Evolutionary conservation across 2,329 filamentous ascomycete species (phyloP).

Genomic region (Pseudopithomyces chartarum): DNA sequence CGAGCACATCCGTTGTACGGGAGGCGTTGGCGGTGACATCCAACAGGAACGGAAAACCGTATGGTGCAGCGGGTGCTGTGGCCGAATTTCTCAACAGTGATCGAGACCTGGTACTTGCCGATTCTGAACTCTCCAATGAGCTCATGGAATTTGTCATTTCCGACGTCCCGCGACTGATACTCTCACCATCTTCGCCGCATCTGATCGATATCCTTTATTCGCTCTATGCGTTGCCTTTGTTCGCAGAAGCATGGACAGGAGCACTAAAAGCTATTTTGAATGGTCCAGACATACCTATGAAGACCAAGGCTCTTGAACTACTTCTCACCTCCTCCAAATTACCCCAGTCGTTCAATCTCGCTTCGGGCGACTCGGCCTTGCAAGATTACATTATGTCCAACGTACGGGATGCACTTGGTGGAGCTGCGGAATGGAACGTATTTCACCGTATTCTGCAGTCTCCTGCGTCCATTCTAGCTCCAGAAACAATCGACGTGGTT

Average conservation of each 20-base stretch:
- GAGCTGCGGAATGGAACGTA: constrained; percentile 41
- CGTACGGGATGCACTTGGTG: constrained; percentile 37
- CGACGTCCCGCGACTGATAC: constrained; percentile 63
- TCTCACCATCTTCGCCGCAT: constrained; percentile 70
- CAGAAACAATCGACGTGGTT: constrained; percentile 44
- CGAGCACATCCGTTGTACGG: constrained; percentile 51
- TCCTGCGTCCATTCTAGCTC: constrained; percentile 37
- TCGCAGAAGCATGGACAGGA: constrained; percentile 36
- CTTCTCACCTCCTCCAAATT: constrained; percentile 45
- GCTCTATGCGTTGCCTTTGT: constrained; percentile 36
- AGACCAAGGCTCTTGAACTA: constrained; percentile 34
- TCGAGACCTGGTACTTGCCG: constrained; percentile 47
- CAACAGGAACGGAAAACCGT: constrained; percentile 67
- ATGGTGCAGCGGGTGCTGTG: constrained; percentile 65
- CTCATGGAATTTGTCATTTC: constrained; percentile 57
- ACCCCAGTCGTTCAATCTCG: constrained; percentile 39
- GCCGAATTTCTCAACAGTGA: constrained; percentile 56
- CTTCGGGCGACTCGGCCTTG: constrained; percentile 39
- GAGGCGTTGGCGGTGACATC: constrained; percentile 57
- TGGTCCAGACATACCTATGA: constrained; percentile 31
- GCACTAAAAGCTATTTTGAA: constrained; percentile 36
- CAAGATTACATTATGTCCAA: constrained; percentile 41
- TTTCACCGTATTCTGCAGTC: constrained; percentile 43
- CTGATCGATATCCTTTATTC: constrained; percentile 69
- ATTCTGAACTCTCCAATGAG: constrained; percentile 49